Conservation (phyloP, 202 grass and related monocot species). For the Brachypodium distachyon region DNA sequence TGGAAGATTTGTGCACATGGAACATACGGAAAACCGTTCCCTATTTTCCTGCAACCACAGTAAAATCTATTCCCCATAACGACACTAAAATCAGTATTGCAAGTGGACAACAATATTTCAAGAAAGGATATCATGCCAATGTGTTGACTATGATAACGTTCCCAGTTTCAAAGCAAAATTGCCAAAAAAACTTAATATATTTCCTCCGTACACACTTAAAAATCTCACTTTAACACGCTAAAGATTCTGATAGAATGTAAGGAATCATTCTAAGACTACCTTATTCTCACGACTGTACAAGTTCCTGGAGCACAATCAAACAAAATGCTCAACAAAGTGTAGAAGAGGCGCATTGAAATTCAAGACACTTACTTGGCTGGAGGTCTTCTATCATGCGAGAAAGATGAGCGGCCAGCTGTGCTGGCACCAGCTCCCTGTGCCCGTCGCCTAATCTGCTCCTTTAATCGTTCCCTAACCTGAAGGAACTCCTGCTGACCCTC, state of each 20-base stretch:
- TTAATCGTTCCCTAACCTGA: conserved; percentile 54
- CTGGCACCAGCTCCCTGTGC: conserved; percentile 27
- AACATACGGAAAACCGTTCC: too few species aligned
- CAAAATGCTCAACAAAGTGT: neutral
- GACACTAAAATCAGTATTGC: neutral
- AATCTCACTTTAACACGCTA: neutral
- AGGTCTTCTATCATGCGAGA: conserved; percentile 33
- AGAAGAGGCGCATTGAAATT: neutral
- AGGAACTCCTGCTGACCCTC: conserved; percentile 73
- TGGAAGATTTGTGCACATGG: neutral
- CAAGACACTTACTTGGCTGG: conserved; percentile 35
- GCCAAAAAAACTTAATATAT: neutral
- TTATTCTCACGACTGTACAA: neutral
- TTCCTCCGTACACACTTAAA: neutral
- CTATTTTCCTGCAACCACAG: neutral
- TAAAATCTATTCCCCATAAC: neutral
- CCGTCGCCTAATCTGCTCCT: conserved; percentile 52
- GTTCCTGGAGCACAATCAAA: neutral
- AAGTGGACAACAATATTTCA: neutral
- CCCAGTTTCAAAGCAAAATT: neutral
- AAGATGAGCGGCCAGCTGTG: conserved; percentile 26
- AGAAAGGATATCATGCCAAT: neutral
- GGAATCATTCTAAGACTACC: neutral
- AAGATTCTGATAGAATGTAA: neutral
- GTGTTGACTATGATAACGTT: neutral